Evolutionary conservation across 1,284 basidiomycete species (phyloP), one percentile per base, ranked within the genome.

Genomic region (Hymenochaete sp.): DNA sequence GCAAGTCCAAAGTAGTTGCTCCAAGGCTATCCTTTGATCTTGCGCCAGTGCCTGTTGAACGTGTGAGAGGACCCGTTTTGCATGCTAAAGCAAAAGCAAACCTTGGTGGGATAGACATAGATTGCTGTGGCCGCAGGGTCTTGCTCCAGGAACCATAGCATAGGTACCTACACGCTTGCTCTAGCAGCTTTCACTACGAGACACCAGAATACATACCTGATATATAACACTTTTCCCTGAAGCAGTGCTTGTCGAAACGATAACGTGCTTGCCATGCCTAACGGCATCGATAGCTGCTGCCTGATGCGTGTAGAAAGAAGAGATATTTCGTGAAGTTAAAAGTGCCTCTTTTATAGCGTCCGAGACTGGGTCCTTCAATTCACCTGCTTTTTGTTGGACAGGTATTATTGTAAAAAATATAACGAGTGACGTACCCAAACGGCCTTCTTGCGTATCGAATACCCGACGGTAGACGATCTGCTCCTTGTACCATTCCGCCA

Each of bases 161-260:
- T 62, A 1, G 91, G 91, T 10, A 92, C 71, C 80, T 90, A n/a
- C 14, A 47, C 27, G 26, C 28, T n/a, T 7, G 32, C 38, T 4
- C 26, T 46, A 54, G n/a, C 21, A 29, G 49, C 26, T 22, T 33
- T 14, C n/a, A 47, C 35, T 47, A 46, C 47, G 11, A 27, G 4
- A 13, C 39, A 2, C 11, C 18, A 31, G 28, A 22, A 6, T 19
- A 48, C 53, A 31, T 50, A 82, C 84, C 66, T 89, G 84, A 60
- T 90, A 95, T 42, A 95, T 91, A 16, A 95, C 70, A 59, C 88
- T 93, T 63, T 95, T 95, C 6, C 91, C 91, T 3, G 89, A 92
- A 2, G 90, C 90, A 2, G 92, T 95, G 53, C 82, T 85, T 0
- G 91, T 95, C 1, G 88, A 92, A 14, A 93, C 86, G 38, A 95